Percentiles rank a stretch among this genome's conserved stretches.
These are phyloP conservation scores for Talaromyces adpressus DNA, from an alignment of 495 filamentous ascomycete genomes.

Conservation along the genomic window DNA sequence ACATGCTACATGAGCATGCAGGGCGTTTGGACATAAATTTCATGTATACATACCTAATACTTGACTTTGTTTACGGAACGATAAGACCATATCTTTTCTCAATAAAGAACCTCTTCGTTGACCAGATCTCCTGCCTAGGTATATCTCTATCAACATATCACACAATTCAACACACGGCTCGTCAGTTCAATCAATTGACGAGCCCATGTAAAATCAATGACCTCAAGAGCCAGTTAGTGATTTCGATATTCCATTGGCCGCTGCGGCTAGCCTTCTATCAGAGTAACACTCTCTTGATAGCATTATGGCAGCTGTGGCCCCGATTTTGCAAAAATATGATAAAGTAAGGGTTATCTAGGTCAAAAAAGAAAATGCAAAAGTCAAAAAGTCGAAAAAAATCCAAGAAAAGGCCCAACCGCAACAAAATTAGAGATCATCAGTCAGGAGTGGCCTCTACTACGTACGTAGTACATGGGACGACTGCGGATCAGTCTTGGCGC, in stretches of 20 bases:
- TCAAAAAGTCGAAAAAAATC: background rate
- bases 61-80: background rate
- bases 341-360: too few species aligned
- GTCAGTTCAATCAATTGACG: too few species aligned
- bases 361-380: too few species aligned
- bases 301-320: too few species aligned
- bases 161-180: too few species aligned
- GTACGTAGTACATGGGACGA: background rate
- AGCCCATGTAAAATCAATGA: background rate
- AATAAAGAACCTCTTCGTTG: background rate
- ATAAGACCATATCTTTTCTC: background rate
- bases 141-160: too few species aligned
- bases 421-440: too few species aligned
- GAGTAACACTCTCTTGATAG: too few species aligned
- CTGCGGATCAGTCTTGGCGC: background rate
- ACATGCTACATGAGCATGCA: conserved; percentile 4
- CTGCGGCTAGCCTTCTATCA: too few species aligned
- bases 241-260: too few species aligned
- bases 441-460: background rate
- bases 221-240: background rate
- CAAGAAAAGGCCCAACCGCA: too few species aligned
- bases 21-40: conserved; percentile 7
- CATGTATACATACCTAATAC: conserved; percentile 6
- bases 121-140: background rate
- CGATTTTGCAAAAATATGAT: too few species aligned